A percentile compares a stretch with the other conserved stretches of the same genome.
Evolutionary conservation across 1,284 basidiomycete species (phyloP).

Genomic region (Papiliotrema nemorosa): DNA sequence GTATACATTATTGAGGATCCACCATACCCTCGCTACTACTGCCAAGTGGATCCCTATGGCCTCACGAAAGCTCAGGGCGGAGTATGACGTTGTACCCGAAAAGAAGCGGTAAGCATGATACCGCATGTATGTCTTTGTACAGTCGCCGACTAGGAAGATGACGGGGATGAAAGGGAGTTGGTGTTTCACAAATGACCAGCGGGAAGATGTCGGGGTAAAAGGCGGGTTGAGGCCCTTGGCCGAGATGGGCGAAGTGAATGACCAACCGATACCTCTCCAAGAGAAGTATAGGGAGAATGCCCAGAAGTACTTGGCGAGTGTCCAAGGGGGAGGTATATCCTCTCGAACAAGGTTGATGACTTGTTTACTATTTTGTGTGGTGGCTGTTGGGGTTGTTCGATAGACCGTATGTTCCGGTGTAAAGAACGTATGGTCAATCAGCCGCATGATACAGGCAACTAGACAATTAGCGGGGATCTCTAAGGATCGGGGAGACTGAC

Average conservation of each 20-base stretch:
- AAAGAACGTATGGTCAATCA: background rate
- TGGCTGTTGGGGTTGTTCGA: no score
- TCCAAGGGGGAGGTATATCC: slow-evolving; percentile 20
- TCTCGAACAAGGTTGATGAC: slow-evolving; percentile 11
- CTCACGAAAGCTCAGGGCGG: slow-evolving; percentile 8
- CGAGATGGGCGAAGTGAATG: slow-evolving; percentile 27
- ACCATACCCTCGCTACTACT: slow-evolving; percentile 14
- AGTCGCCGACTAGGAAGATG: slow-evolving; percentile 18
- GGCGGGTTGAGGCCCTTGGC: slow-evolving; percentile 18
- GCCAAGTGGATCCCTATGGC: slow-evolving; percentile 10
- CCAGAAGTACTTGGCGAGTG: slow-evolving; percentile 35
- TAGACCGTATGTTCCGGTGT: background rate
- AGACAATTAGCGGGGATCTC: background rate
- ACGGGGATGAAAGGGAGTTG: slow-evolving; percentile 12
- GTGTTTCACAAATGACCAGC: slow-evolving; percentile 16
- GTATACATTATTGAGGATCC: background rate
- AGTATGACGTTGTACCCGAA: slow-evolving; percentile 9
- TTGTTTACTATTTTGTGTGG: slow-evolving; percentile 6
- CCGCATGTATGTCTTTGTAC: slow-evolving; percentile 8
- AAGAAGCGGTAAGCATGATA: slow-evolving; percentile 23
- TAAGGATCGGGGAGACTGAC: background rate
- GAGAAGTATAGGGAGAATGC: slow-evolving; percentile 31
- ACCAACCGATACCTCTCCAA: slow-evolving; percentile 42
- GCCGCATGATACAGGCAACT: background rate
- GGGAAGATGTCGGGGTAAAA: slow-evolving; percentile 22